phyloP scores from a whole-genome alignment of 2,329 filamentous ascomycete genomes.

The Dothideomycetes sp. region DNA sequence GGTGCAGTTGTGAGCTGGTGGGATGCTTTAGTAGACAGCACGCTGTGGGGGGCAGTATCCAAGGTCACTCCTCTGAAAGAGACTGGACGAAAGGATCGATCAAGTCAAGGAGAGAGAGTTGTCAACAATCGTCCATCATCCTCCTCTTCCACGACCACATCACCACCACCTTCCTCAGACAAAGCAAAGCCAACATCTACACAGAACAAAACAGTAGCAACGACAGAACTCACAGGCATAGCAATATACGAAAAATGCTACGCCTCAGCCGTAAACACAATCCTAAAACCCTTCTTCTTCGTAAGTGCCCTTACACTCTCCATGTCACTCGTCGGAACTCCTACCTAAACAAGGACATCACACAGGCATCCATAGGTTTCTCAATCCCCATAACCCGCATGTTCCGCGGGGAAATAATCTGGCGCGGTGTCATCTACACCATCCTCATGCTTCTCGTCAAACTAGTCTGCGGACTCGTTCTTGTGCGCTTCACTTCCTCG shows the following conservation, averaged over 20 bases:
- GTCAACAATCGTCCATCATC: neutral
- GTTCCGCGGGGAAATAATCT: slow-evolving; percentile 55
- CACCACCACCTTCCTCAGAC: too few relatives aligned
- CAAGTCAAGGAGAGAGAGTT: too few relatives aligned
- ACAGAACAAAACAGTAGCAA: neutral
- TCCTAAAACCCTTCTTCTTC: slow-evolving; percentile 64
- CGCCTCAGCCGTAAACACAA: slow-evolving; percentile 34
- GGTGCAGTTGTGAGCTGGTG: slow-evolving; percentile 53
- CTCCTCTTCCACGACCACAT: neutral
- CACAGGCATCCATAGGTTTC: slow-evolving; percentile 62
- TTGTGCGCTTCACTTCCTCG: slow-evolving; percentile 28
- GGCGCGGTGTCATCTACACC: slow-evolving; percentile 65
- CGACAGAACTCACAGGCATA: neutral
- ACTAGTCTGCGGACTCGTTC: slow-evolving; percentile 32
- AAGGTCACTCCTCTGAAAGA: too few relatives aligned
- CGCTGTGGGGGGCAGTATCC: neutral
- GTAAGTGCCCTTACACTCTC: too few relatives aligned
- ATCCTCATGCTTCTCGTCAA: slow-evolving; percentile 55
- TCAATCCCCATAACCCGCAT: slow-evolving; percentile 65
- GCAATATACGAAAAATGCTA: slow-evolving; percentile 41
- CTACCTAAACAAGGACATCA: slow-evolving; percentile 35
- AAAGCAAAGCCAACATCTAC: neutral
- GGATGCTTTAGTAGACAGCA: slow-evolving; percentile 29
- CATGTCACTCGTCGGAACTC: too few relatives aligned
- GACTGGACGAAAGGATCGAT: neutral